Conservation (phyloP, 2,329 filamentous ascomycete genomes). For the Ambrosiella cleistominuta region DNA sequence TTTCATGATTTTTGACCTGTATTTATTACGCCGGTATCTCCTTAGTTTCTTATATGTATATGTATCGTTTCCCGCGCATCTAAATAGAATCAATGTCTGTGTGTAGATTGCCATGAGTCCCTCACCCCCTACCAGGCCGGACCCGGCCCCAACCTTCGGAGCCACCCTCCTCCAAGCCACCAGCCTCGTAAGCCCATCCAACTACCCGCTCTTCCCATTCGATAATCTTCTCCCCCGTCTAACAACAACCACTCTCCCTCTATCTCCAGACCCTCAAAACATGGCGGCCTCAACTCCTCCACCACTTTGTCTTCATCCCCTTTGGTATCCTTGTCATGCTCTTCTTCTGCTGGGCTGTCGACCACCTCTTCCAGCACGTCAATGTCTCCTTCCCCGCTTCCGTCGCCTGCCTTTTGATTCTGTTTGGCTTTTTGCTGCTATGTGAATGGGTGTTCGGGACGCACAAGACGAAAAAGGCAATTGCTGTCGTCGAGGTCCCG, state of each 20-base stretch:
- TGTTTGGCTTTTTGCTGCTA: slow-evolving; percentile 33
- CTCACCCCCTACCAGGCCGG: too few relatives aligned
- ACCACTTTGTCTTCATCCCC: slow-evolving; percentile 35
- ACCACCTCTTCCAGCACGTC: slow-evolving; percentile 27
- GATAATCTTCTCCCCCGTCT: neutral
- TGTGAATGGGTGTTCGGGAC: slow-evolving; percentile 31
- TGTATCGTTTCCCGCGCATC: too few relatives aligned
- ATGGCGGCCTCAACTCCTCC: slow-evolving; percentile 14
- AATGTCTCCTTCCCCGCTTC: slow-evolving; percentile 40
- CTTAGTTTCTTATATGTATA: too few relatives aligned
- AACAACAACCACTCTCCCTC: neutral
- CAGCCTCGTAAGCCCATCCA: neutral
- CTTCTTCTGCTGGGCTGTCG: slow-evolving; percentile 26
- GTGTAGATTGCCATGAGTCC: too few relatives aligned
- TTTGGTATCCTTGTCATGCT: slow-evolving; percentile 25
- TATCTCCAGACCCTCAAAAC: neutral
- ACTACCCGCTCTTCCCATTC: neutral
- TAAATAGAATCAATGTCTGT: too few relatives aligned
- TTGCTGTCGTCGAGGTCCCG: slow-evolving; percentile 34
- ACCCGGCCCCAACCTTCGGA: too few relatives aligned
- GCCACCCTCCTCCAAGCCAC: neutral
- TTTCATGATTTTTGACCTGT: too few relatives aligned
- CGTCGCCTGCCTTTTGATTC: slow-evolving; percentile 37
- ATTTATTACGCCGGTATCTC: too few relatives aligned
- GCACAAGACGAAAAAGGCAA: slow-evolving; percentile 28